phyloP scores from a whole-genome alignment of 306 rosid genomes.

The Medicago lupulina region DNA sequence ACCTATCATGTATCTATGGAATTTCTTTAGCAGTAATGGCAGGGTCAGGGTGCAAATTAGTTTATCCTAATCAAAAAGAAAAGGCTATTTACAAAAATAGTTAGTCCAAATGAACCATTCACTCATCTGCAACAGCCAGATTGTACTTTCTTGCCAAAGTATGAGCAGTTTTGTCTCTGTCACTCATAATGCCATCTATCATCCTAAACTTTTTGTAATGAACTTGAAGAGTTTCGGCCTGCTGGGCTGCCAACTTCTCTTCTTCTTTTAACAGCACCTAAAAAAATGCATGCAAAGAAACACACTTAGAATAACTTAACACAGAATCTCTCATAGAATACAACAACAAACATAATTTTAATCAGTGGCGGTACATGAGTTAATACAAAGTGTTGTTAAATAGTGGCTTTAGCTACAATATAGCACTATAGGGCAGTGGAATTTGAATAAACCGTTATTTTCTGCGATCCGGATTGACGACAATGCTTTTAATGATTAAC shows the following conservation, averaged over 20 bases:
- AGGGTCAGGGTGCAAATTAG: neutral
- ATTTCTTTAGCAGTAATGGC: constrained; percentile 12
- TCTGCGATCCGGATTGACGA: neutral
- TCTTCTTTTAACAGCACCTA: constrained; percentile 65
- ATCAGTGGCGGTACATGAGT: neutral
- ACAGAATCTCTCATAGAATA: constrained; percentile 1
- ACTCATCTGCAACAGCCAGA: constrained; percentile 46
- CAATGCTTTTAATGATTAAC: neutral
- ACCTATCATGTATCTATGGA: neutral
- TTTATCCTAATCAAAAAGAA: constrained; percentile 3
- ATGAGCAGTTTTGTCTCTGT: constrained; percentile 56
- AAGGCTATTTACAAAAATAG: constrained; percentile 10
- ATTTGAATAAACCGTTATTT: neutral
- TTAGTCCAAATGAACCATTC: constrained; percentile 14
- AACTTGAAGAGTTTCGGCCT: constrained; percentile 51
- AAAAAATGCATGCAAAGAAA: neutral
- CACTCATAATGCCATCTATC: constrained; percentile 56
- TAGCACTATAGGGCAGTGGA: neutral
- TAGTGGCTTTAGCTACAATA: neutral
- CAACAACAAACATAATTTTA: constrained; percentile 5
- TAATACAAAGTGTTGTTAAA: neutral
- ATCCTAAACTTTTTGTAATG: constrained; percentile 63
- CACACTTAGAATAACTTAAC: constrained; percentile 21
- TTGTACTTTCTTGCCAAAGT: constrained; percentile 58
- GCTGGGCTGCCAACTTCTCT: constrained; percentile 71